Percentiles rank a stretch among this genome's conserved stretches.
Evolutionary conservation across 176 grass and related monocot genomes (phyloP).

Genomic region (Carex cristatella): DNA sequence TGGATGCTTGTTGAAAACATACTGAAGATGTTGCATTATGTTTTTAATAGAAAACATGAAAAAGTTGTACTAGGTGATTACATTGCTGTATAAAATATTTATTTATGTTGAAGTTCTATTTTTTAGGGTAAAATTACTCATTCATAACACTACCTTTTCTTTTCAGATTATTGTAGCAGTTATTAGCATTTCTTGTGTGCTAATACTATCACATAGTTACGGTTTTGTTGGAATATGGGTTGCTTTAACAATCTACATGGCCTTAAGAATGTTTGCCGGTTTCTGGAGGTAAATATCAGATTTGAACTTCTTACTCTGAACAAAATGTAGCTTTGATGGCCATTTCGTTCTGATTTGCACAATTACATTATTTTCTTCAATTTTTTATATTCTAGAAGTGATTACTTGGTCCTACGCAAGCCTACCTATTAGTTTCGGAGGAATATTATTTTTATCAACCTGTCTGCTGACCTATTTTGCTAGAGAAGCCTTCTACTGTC

Average conservation of each 20-base stretch:
- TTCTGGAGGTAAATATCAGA: slow-evolving; percentile 69
- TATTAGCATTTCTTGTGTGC: slow-evolving; percentile 57
- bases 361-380: not conserved
- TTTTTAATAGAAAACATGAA: not conserved
- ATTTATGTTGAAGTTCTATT: not conserved
- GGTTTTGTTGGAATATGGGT: slow-evolving; percentile 94
- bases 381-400: not conserved
- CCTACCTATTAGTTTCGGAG: not conserved
- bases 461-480: not conserved
- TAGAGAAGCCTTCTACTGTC: not conserved
- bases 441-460: not conserved
- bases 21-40: not conserved
- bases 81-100: not conserved
- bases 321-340: not conserved
- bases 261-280: slow-evolving; percentile 74
- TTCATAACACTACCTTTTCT: not conserved
- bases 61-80: not conserved
- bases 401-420: not conserved
- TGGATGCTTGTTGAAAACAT: not conserved
- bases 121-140: not conserved
- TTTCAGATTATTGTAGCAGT: slow-evolving; percentile 78
- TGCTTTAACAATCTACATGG: slow-evolving; percentile 96
- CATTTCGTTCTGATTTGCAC: not conserved
- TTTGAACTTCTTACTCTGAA: slow-evolving; percentile 11
- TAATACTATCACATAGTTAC: slow-evolving; percentile 61